These are phyloP conservation scores for Fusarium sp. DNA, from an alignment of 2,329 filamentous ascomycete genomes.

Conservation along the genomic window DNA sequence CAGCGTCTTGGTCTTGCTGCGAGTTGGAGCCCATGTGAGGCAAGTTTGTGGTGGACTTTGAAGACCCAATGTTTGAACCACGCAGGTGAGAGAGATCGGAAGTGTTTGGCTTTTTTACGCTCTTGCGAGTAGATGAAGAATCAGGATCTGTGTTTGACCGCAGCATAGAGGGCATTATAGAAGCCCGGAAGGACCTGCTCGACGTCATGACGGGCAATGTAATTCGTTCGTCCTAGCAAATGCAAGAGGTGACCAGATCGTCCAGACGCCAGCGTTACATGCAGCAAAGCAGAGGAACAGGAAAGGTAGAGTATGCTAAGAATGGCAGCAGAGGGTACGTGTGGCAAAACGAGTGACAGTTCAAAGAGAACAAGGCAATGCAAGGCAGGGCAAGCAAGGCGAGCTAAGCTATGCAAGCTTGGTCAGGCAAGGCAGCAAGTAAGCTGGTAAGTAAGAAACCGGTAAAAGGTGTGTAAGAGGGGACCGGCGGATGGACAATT, in stretches of 20 bases:
- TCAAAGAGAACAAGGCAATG: constrained; percentile 11
- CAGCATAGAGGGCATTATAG: constrained; percentile 53
- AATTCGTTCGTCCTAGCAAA: constrained; percentile 6
- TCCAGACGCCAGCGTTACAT: constrained; percentile 47
- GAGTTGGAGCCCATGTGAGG: constrained; percentile 24
- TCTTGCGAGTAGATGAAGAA: constrained; percentile 41
- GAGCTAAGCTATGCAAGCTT: constrained; percentile 20
- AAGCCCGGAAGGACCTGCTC: constrained; percentile 58
- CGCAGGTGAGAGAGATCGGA: constrained; percentile 40
- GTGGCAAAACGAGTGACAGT: constrained; percentile 29
- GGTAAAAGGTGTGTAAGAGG: constrained; percentile 18
- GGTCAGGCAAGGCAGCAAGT: not conserved
- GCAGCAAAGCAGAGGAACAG: constrained; percentile 40
- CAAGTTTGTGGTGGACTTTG: constrained; percentile 27
- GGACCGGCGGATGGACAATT: constrained; percentile 23
- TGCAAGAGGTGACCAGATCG: constrained; percentile 13
- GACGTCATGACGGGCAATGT: constrained; percentile 56
- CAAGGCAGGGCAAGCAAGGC: constrained; percentile 8
- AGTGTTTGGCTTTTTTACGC: constrained; percentile 42
- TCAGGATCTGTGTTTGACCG: constrained; percentile 48
- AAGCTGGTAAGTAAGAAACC: constrained; percentile 2
- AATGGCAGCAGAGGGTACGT: constrained; percentile 38
- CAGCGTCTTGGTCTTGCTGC: constrained; percentile 28
- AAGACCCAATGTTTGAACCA: constrained; percentile 32
- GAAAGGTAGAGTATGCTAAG: constrained; percentile 37